Conservation (phyloP, 192 early-diverging fungal species). For the Dimargaris cristalligena region DNA sequence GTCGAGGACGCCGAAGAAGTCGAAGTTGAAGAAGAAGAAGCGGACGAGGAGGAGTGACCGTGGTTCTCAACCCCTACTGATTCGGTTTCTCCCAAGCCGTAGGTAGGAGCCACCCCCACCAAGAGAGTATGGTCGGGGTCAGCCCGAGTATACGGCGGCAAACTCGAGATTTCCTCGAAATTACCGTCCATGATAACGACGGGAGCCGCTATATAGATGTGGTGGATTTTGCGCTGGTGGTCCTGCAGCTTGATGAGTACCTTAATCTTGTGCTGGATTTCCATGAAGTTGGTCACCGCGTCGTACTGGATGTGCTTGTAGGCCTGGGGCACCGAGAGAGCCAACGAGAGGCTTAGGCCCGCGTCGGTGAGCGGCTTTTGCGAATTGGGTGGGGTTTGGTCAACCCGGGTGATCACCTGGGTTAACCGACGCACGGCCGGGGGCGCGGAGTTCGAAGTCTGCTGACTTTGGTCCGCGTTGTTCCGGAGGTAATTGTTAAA, state of each 20-base stretch:
- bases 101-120: too few relatives aligned
- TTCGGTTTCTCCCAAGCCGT: too few relatives aligned
- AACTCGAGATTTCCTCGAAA: conserved; percentile 19
- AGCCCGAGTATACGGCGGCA: conserved; percentile 20
- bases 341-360: conserved; percentile 18
- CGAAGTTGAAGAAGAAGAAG: too few relatives aligned
- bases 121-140: conserved; percentile 3
- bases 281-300: conserved; percentile 21
- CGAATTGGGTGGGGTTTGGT: conserved; percentile 17
- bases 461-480: too few relatives aligned
- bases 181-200: conserved; percentile 27
- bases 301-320: conserved; percentile 24
- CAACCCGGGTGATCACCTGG: conserved; percentile 22
- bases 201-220: conserved; percentile 28
- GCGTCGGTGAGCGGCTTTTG: conserved; percentile 18
- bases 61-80: too few relatives aligned
- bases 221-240: conserved; percentile 17
- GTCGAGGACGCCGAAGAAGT: too few relatives aligned
- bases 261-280: conserved; percentile 28
- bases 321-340: conserved; percentile 18
- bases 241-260: conserved; percentile 27
- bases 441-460: conserved; percentile 14
- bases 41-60: too few relatives aligned
- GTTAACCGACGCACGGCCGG: conserved; percentile 16
- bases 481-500: too few relatives aligned